Evolutionary conservation across 495 filamentous ascomycete genomes (phyloP).

Genomic region (Aspergillus heteromorphus): DNA sequence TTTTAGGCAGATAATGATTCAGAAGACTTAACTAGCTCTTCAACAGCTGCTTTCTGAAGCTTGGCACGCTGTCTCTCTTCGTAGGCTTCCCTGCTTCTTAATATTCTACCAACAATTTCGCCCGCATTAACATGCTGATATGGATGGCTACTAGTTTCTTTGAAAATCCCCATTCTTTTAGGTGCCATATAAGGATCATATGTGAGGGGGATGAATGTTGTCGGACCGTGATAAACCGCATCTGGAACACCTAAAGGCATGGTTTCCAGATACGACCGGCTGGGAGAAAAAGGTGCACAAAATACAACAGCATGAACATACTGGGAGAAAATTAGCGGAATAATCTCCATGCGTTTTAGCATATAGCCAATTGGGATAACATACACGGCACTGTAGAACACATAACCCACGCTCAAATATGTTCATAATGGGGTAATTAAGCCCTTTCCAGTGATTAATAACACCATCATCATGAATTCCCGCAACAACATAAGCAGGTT

Average conservation of each 20-base stretch:
- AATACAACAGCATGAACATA: slow-evolving; percentile 85
- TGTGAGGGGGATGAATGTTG: slow-evolving; percentile 79
- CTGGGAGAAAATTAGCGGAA: slow-evolving; percentile 39
- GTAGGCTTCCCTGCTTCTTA: slow-evolving; percentile 76
- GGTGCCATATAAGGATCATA: slow-evolving; percentile 82
- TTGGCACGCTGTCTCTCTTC: slow-evolving; percentile 88
- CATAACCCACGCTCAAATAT: slow-evolving; percentile 94
- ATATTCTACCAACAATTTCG: slow-evolving; percentile 84
- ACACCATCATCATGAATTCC: slow-evolving; percentile 92
- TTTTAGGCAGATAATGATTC: slow-evolving; percentile 19
- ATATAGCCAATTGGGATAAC: slow-evolving; percentile 17
- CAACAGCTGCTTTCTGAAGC: slow-evolving; percentile 71
- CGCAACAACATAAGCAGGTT: slow-evolving; percentile 77
- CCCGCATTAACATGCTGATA: slow-evolving; percentile 87
- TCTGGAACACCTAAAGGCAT: slow-evolving; percentile 71
- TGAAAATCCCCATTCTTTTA: slow-evolving; percentile 74
- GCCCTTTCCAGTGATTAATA: slow-evolving; percentile 90
- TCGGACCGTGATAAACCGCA: slow-evolving; percentile 91
- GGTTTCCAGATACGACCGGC: slow-evolving; percentile 63
- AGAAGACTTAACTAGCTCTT: slow-evolving; percentile 45
- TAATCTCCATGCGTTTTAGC: slow-evolving; percentile 4
- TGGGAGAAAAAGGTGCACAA: slow-evolving; percentile 81
- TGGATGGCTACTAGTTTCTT: slow-evolving; percentile 63
- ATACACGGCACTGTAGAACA: slow-evolving; percentile 85
- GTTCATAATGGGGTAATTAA: slow-evolving; percentile 99